Evolutionary conservation across 2,329 filamentous ascomycete species (phyloP), one percentile per base, ranked within the genome.

Genomic region (Colletotrichum sp.): DNA sequence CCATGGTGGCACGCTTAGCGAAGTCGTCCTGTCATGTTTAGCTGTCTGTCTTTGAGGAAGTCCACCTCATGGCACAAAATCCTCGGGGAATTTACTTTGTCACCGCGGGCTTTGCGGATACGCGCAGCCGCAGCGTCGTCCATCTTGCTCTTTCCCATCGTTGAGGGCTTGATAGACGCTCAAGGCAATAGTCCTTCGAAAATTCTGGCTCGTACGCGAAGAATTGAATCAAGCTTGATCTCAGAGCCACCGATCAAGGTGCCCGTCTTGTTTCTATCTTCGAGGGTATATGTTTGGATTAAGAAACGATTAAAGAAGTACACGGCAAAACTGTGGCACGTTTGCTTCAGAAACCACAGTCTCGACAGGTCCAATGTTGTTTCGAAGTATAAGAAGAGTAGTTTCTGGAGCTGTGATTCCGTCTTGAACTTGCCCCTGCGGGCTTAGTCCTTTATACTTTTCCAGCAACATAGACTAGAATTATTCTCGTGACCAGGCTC

Each of bases 71-170:
- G 10, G 28, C 16, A 10, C 30, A 21, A 32, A 21, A 21, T 30
- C 4, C n/a, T 21, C 13, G 28, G 59, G 59, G 8, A 9, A 77
- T 81, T 76, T 77, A 87, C 86, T 77, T 85, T 85, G 18, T 83
- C 83, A 15, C 87, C 87, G 49, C 84, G 82, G 6, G 87, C 83
- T 73, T 83, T 86, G 36, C 82, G 81, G 76, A 88, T 88, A 68
- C 87, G 82, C 64, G 84, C 84, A 4, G 84, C 86, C 7, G 85
- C 84, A 18, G 83, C 83, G 5, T 85, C 82, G 77, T 88, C 85
- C 87, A 88, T 88, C 76, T 85, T 86, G 30, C 78, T 74, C n/a
- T 76, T 77, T n/a, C 32, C 64, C 69, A 77, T 77, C 16, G 28
- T 71, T 15, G 13, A 18, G 21, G 36, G 28, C 30, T 26, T 36